A percentile compares a stretch with the other conserved stretches of the same genome.
phyloP scores from a whole-genome alignment of 345 rosid genomes.

The Eucalyptus microcorys region DNA sequence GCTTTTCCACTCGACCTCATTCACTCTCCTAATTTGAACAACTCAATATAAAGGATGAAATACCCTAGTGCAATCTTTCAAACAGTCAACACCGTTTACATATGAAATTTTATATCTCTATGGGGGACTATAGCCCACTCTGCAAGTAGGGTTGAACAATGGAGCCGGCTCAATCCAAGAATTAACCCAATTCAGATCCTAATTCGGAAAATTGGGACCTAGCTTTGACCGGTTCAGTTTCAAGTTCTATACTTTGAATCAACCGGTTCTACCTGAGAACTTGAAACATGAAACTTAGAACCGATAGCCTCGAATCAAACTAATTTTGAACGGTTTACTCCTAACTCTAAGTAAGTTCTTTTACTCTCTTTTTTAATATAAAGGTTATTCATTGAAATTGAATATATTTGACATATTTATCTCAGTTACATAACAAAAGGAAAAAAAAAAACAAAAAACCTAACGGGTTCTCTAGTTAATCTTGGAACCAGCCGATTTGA shows the following conservation, averaged over 20 bases:
- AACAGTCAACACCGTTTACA: not conserved
- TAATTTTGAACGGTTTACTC: not conserved
- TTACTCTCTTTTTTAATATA: not conserved
- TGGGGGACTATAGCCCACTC: not conserved
- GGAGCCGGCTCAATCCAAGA: accelerated
- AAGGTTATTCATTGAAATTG: not conserved
- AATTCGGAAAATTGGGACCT: not conserved
- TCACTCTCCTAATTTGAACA: not conserved
- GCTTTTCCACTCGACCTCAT: not conserved
- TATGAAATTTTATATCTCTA: not conserved
- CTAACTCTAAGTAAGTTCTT: not conserved
- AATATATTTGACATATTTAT: not conserved
- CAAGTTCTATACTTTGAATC: not conserved
- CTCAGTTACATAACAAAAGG: not conserved
- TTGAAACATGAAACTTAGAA: not conserved
- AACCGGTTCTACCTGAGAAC: accelerated
- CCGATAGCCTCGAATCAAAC: accelerated
- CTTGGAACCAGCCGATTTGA: not conserved
- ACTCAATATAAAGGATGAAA: not conserved
- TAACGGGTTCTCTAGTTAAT: accelerated
- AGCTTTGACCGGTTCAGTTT: not conserved
- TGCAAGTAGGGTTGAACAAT: not conserved
- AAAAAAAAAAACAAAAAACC: not conserved
- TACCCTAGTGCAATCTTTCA: not conserved
- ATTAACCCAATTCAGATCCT: not conserved